phyloP scores from a whole-genome alignment of 176 grass and related monocot species.

The Musa troglodytarum region DNA sequence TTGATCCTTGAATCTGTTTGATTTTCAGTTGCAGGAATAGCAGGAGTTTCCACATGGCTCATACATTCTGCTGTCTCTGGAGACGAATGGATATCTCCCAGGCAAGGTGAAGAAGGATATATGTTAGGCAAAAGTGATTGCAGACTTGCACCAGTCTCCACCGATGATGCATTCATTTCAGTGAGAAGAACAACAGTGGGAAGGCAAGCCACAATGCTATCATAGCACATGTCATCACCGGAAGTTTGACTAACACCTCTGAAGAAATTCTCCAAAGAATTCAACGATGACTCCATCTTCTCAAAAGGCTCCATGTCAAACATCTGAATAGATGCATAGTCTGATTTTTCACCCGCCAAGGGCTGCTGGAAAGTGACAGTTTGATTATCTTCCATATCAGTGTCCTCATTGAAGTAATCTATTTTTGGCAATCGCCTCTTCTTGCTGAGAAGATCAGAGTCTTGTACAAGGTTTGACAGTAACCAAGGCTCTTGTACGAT shows the following conservation, averaged over 20 bases:
- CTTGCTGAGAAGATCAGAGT: constrained; percentile 39
- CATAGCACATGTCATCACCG: constrained; percentile 46
- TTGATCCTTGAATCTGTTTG: constrained; percentile 41
- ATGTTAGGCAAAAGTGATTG: constrained; percentile 29
- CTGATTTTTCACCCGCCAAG: constrained; percentile 5
- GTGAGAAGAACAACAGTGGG: constrained; percentile 50
- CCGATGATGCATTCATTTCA: constrained; percentile 53
- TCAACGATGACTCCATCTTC: constrained; percentile 84
- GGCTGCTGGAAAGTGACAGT: constrained; percentile 23
- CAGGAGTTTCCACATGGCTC: constrained; percentile 55
- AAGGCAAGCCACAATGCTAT: constrained; percentile 36
- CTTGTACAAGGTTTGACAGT: neutral
- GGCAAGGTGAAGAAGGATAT: constrained; percentile 37
- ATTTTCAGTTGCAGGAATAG: constrained; percentile 28
- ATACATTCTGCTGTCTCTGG: constrained; percentile 44
- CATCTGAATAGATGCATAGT: constrained; percentile 4
- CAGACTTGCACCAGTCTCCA: constrained; percentile 37
- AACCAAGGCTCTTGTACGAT: constrained; percentile 27
- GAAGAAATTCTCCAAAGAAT: constrained; percentile 76
- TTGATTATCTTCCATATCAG: constrained; percentile 5
- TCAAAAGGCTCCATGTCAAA: constrained; percentile 59
- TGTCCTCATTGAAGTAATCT: constrained; percentile 21
- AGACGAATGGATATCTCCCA: constrained; percentile 42
- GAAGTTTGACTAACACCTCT: constrained; percentile 50
- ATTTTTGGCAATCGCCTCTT: constrained; percentile 57